Base-by-base conservation (phyloP, 2,329 filamentous ascomycete genomes). In the Aplosporella prunicola region DNA sequence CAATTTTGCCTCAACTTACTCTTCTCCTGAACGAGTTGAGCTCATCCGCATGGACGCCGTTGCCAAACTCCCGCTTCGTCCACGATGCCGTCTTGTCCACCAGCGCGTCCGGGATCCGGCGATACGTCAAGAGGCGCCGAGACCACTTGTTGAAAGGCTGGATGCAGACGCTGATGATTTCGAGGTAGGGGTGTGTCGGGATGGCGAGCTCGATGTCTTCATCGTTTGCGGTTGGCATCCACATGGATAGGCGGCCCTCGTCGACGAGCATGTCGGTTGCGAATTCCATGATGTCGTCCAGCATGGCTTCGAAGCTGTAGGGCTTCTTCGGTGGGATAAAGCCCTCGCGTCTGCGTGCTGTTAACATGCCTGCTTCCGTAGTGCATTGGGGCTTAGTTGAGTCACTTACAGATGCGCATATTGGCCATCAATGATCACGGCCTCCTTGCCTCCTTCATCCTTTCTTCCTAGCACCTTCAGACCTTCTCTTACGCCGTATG, bases 61-160 rank as follows among this genome's bases (percentile, higher is more conserved):
- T 52, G 26, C 55, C 58, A 30, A 62, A 57, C 5, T 53, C 47
- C 35, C 51, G 51, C 45, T 56, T 45, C 31, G 42, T 51, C 36
- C 41, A 38, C 40, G 23, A 32, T 41, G 4, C 13, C 1, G 25
- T 22, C 11, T 18, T 29, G 32, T 29, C 39, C 46, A 33, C 38
- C 9, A 37, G 14, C 11, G 31, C 30, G 47, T 48, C 78, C 1
- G 73, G 69, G 14, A 83, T 64, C 35, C 87, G 74, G 29, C 77
- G 72, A 58, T 96, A 96, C 0, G 87, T 93, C 35, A 96, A 81
- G 23, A 98, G 68, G 46, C 86, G 74, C 42, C 91, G 75, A 14
- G 87, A 91, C 91, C 88, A 82, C 61, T 83, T 91, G 54, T 86
- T 89, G 56, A 98, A 98, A 0, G 74, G 69, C 56, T 98, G 91